Base-by-base conservation (phyloP, 768 basidiomycete species). In the Lactarius sp. region DNA sequence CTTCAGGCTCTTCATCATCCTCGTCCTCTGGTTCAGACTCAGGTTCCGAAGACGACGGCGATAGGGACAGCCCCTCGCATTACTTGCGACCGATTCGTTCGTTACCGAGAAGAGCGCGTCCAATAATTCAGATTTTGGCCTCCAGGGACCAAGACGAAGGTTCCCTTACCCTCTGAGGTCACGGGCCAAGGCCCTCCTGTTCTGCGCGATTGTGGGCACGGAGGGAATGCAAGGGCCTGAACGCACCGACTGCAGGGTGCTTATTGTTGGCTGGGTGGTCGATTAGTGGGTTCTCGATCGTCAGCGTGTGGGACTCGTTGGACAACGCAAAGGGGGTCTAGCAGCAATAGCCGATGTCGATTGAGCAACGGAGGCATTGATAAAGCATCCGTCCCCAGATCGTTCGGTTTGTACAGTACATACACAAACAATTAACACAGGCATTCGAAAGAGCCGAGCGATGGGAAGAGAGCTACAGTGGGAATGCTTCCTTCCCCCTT, bases 361-460 rank as follows among this genome's bases (percentile, higher is more conserved):
- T 31, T 8, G 39, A 16, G 31, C 1, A 18, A 34, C 22, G 20
- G 22, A 41, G 16, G 14, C 3, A 34, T 16, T 4, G 22, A 27
- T 27, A 27, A 39, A 57, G 7, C 31, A 61, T 12, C 37, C 18
- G 46, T 47, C 12, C 22, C 47, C 20, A 49, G 22, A 4, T 49
- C 47, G 47, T 13, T 51, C 42, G 22, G 54, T n/a, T n/a, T 36
- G 57, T 55, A 50, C 46, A 51, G 57, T 55, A 50, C 46, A 51
- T 56, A 64, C 63, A 64, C 14, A 27, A 20, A 44, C 33, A 64
- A 47, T 44, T 55, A 50, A 64, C 56, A 64, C 59, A 56, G 39
- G 50, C 56, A 39, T 41, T 27, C 8, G 33, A 53, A 34, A 47
- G 61, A 7, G 52, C 12, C 51, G 9, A 16, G 44, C 10, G 33